Evolutionary conservation across 208 protist species (phyloP), one percentile per base, ranked within the genome.

Genomic region (Leishmania major): DNA sequence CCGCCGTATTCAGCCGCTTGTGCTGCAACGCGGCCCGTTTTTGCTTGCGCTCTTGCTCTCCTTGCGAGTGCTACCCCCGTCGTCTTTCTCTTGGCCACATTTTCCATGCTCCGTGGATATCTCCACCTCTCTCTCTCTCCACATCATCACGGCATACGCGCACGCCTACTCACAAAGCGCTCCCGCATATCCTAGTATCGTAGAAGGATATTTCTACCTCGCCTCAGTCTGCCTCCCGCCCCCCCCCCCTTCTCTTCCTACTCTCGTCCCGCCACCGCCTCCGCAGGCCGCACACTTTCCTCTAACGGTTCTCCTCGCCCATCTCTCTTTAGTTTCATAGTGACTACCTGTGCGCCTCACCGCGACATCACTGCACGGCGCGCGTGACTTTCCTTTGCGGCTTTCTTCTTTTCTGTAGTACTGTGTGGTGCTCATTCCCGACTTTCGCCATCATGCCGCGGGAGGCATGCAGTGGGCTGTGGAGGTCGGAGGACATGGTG

Each of bases 401-500:
- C 22, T 60, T 8, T 45, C 10, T 3, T 43, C 13, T 3, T 43
- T 4, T 62, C 22, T 28, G n/a, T n/a, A 59, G 19, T 40, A 28
- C 31, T 19, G 31, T 64, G 11, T 40, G 51, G 19, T 51, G 19
- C 31, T 5, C 73, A 28, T 77, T 17, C 0, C 31, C 7, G 53
- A 19, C 31, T 59, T 51, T 70, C 47, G 45, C 31, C 47, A 73
- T 59, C 59, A 97, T 97, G 94, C 90, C 91, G 49, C 75, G 83
- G 75, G 94, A 97, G 88, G 91, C 92, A 31, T 93, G 91, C 84
- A 97, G 94, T 85, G 94, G 94, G 35, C 77, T 99, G 43, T 99
- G 96, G 92, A 91, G 99, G 57, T 99, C 96, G n/a, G 95, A 99
- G 92, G 96, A 99, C 82, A 99, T 99, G 99, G 85, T 92, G 75